Base-by-base conservation (phyloP, 2,329 filamentous ascomycete species). In the Pyrenochaeta sp. region DNA sequence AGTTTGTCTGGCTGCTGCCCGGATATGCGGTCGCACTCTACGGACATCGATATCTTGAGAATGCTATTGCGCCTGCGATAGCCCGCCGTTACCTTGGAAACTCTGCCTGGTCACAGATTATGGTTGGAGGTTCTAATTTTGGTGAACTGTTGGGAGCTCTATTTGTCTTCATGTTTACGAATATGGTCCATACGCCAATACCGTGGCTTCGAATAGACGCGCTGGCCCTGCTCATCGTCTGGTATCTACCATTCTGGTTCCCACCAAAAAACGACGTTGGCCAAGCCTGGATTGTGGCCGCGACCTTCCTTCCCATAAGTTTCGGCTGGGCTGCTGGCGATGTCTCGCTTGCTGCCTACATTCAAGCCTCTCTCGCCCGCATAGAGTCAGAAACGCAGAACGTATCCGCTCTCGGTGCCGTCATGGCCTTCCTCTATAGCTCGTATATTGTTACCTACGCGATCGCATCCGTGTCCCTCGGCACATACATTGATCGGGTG, bases 311-410 rank as follows among this genome's bases (percentile, higher is more conserved):
- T 18, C 80, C 80, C 1, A 66, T 67, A 18, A 69, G 66, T 44
- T 81, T 82, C 45, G 80, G 80, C 17, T 83, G 81, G 81, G 81
- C 81, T 0, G 81, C 81, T 3, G 80, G 81, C 12, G 81, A 83
- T 48, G 80, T 83, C 12, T 81, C 79, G 3, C 75, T 83, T 0
- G 78, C 78, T 1, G 81, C 81, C 1, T 83, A 82, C 61, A 81
- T 83, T 43, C 81, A 83, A 62, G 79, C 81, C 3, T 78, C 78
- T 5, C 73, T 83, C n/a, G 74, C 78, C 0, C 73, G 79, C 20
- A 70, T 79, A 21, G 81, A 82, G 57, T 71, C 71, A 9, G 70
- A 78, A 37, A 75, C 77, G 32, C 73, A 76, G 40, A 77, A 81
- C 36, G 79, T 83, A 1, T 81, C 80, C 2, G 77, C 81, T 0